Base-by-base conservation (phyloP, 352 stramenopile genomes). In the Halophytophthora batemanensis region DNA sequence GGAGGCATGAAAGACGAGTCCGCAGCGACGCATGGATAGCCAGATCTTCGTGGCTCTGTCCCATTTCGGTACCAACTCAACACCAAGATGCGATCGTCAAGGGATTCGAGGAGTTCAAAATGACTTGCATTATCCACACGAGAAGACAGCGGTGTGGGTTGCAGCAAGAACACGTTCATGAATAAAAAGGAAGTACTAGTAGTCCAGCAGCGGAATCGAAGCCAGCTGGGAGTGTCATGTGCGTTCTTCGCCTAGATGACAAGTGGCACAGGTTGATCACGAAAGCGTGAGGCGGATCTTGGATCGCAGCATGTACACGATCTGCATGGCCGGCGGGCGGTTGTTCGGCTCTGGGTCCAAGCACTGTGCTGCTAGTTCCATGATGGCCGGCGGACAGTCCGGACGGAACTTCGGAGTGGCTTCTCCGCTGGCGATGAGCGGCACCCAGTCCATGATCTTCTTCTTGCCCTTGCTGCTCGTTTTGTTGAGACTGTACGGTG, bases 241-340 rank as follows among this genome's bases (percentile, higher is more conserved):
- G 25, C 25, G 25, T 31, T 31, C 25, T 40, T 12, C 17, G 35
- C 17, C 15, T 3, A 40, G 15, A 40, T 40, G 13, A 5, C 13
- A 6, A 40, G 5, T 31, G 25, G 25, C 25, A 8, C 25, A 31
- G 25, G 3, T 13, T 6, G 6, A 10, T 28, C 10, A 23, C 57
- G 68, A 71, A 41, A 74, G 47, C 44, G 56, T 69, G n/a, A 22
- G 51, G 6, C 41, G 52, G 50, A 77, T 75, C 56, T 78, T 75
- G 22, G 69, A 79, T 37, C 69, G 62, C 13, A 79, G 56, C 42
- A 64, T 56, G 52, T 76, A 78, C 28, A 74, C 59, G 25, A 78
- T 75, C 33, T 77, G 53, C 64, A 77, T 72, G 37, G 70, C 70
- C 0, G 53, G 48, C 29, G 66, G 70, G 6, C 70, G 66, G n/a